Evolutionary conservation across 148 eudicot species (phyloP), one percentile per base, ranked within the genome.

Genomic region (Rhododendron ferrugineum): DNA sequence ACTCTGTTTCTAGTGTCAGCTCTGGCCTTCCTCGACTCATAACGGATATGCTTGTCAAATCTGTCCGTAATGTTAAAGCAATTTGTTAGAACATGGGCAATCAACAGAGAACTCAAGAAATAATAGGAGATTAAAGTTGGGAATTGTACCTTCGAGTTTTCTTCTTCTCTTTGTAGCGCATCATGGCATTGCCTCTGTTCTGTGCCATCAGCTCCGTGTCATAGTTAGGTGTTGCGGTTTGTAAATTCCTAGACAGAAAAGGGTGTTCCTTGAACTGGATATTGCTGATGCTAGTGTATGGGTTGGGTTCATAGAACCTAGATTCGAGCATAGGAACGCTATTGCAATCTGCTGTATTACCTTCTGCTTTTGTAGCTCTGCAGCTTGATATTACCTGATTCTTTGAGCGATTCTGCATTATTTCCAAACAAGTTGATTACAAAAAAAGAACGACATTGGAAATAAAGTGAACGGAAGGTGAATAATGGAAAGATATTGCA

Each of bases 1-100:
- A 82, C 87, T 37, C 84, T 44, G 68, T 82, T 82, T 74, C 87
- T 86, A 28, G 87, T 86, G 60, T 86, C 87, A 11, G 87, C 87
- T 81, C 87, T 81, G 32, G 84, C 84, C 82, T 86, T 86, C 56
- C 87, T 73, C 20, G 87, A 86, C 46, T 82, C 84, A 34, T 86
- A 86, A 14, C 87, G 82, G 14, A 86, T 58, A 6, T 82, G 87
- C 64, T 82, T 86, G 23, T 58, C 81, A 42, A 73, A 86, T 58
- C 87, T 81, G 76, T 82, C 36, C 76, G 44, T 1, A 37, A 40
- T 78, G 47, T 44, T 28, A 78, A 78, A 49, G 13, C 62, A 66
- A 28, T n/a, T 15, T 28, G 40, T 68, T 22, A 44, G 36, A 64
- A 44, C 36, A 14, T 4, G 28, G 22, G 76, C 37, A 66, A 82